Evolutionary conservation across 495 filamentous ascomycete genomes (phyloP), one percentile per base, ranked within the genome.

Genomic region (Tuber aestivum): DNA sequence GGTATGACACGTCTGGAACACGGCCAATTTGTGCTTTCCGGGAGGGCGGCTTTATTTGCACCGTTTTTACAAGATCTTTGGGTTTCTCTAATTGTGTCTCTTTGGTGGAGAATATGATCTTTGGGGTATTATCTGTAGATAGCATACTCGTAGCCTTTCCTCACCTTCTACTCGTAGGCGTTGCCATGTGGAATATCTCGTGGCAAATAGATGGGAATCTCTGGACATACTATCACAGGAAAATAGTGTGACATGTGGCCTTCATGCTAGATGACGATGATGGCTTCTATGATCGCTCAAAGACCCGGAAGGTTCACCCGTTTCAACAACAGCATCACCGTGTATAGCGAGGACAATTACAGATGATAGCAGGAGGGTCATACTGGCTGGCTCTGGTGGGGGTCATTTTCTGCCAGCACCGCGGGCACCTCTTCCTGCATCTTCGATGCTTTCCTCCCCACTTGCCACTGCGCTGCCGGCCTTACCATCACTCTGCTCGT

Each of bases 361-460:
- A 27, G 10, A 27, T 61, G 10, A 14, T 27, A 27, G n/a, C n/a
- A 27, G 23, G 16, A 65, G 16, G 3, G 14, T 65, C 56, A 12
- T 65, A n/a, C 12, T 7, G 4, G 35, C 14, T 1, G 12, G 2
- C 44, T 41, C 50, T 56, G 44, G 21, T n/a, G 48, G 27, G 35
- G 7, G 3, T 50, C 70, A 79, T 45, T 38, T 69, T 48, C 41
- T 79, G 41, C 78, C 40, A 44, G 65, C 73, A 32, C 76, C 48
- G 16, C 77, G 76, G 32, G 78, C 78, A 37, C 76, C 79, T 65
- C 56, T 75, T 70, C 80, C 80, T 21, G 79, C 69, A 73, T 82
- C 80, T 72, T 83, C 80, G 56, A 83, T 83, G 72, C 76, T 83
- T 74, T 80, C 74, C 42, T 75, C 74, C 23, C 68, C 78, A 37